Evolutionary conservation across 768 basidiomycete species (phyloP), one percentile per base, ranked within the genome.

Genomic region (Stropharia rugosoannulata): DNA sequence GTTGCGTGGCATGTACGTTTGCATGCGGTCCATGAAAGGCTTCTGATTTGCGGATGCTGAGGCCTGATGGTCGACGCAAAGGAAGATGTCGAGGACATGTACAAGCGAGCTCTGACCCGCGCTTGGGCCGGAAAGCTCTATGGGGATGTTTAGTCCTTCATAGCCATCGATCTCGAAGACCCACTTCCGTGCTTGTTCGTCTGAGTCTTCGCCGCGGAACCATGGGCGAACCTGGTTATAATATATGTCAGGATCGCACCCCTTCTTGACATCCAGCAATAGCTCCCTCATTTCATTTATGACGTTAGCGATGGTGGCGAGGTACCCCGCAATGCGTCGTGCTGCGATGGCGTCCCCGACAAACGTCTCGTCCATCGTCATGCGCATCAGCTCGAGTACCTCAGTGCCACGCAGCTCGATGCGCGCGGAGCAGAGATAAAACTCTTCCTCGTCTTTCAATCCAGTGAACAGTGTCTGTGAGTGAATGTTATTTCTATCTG

Each of bases 381-480:
- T 75, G 2, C 89, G 85, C 93, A 98, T 96, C 51, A 96, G 75
- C 46, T 87, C 81, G 18, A 98, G 83, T 1, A 89, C 90, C 51
- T 87, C 82, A 1, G 93, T 93, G 9, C 95, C 95, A 27, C 86
- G 84, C 19, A 97, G 78, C 71, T 98, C 96, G 66, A 95, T 93
- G 9, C 90, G 83, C 2, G 94, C 85, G 0, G 94, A 95, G 38
- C 87, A 83, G 47, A 97, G 82, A 73, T 94, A 98, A 69, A 98
- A 99, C 56, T 93, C 91, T 57, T 87, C 82, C 67, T 99, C 96
- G 64, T 95, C 93, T 22, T 71, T 69, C 2, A 87, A 87, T 22
- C 82, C 80, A 1, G 96, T 95, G 74, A 98, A 98, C 44, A 83
- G 75, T 1, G 85, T 86, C 58, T 79, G 78, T 55, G 80, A 82